Conservation (phyloP, 2,329 filamentous ascomycete genomes). For the Chaetomium sp. region DNA sequence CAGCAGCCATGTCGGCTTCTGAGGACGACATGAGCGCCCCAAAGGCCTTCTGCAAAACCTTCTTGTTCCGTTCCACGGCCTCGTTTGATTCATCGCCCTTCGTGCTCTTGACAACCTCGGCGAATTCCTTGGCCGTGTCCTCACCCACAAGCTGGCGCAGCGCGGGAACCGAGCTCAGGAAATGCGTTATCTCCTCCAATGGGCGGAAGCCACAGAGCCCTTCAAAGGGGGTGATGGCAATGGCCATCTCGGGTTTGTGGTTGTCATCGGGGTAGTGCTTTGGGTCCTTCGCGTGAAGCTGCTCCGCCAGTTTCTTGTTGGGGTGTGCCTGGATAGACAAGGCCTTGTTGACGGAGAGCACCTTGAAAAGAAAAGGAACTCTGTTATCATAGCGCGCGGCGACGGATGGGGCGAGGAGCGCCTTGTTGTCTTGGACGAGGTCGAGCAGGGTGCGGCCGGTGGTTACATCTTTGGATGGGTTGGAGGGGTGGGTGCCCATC, state of each 20-base stretch:
- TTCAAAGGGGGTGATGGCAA: conserved; percentile 94
- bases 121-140: conserved; percentile 60
- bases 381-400: conserved; percentile 75
- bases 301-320: conserved; percentile 90
- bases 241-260: conserved; percentile 99
- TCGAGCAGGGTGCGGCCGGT: conserved; percentile 87
- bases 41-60: conserved; percentile 74
- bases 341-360: conserved; percentile 92
- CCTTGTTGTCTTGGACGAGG: conserved; percentile 82
- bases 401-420: conserved; percentile 74
- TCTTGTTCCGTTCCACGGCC: conserved; percentile 65
- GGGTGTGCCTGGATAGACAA: conserved; percentile 96
- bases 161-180: conserved; percentile 62
- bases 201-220: conserved; percentile 95
- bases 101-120: conserved; percentile 52
- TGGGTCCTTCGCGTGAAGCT: conserved; percentile 80
- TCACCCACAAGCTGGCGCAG: conserved; percentile 69
- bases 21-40: conserved; percentile 78
- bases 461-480: conserved; percentile 85
- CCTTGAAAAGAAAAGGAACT: conserved; percentile 96
- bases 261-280: conserved; percentile 99
- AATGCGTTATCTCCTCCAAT: conserved; percentile 81
- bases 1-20: conserved; percentile 62
- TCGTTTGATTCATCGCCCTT: conserved; percentile 45
- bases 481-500: conserved; percentile 98